Evolutionary conservation across 2,329 filamentous ascomycete species (phyloP), one percentile per base, ranked within the genome.

Genomic region (Chaetothyriales sp.): DNA sequence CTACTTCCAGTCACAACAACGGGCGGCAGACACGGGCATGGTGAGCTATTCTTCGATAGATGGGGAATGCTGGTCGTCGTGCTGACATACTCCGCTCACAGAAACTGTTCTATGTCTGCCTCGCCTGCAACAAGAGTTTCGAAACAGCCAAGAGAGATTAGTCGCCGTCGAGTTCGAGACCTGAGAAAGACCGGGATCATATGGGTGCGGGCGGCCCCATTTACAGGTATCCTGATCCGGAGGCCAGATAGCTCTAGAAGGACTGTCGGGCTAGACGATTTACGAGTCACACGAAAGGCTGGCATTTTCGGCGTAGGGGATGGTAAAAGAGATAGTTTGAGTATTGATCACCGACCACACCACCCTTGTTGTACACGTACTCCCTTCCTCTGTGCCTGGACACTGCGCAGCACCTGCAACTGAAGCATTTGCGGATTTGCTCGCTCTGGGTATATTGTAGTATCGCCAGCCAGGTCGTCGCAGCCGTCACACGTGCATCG

Each of bases 1-100:
- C 53, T 98, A 95, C 73, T 98, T 98, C 74, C 92, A 98, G 73
- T 95, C 89, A 55, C 92, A 98, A 67, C 89, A 96, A 73, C 84
- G 92, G 69, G 95, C 84, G 60, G 86, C 87, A 47, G 89, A 96
- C 69, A 98, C 92, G 44, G 92, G 92, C 72, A 98, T 98, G 92
- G 92, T 96, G 70, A 75, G 84, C 32, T 60, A 10, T 12, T 20
- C 43, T 39, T 43, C 32, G 43, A 63, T 49, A 45, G 42, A n/a
- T 36, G 15, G 7, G 25, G 18, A 18, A 9, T 46, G 8, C 28
- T 51, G 25, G 51, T 12, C 43, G 4, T 9, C 18, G 18, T 26
- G 43, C 18, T 45, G 10, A 39, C 32, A 10, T 15, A 15, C 63
- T 56, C n/a, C 47, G 20, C 39, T 39, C 32, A 28, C 60, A 92